Evolutionary conservation across 2,329 filamentous ascomycete genomes (phyloP).

Genomic region (Ophiobolus disseminans): DNA sequence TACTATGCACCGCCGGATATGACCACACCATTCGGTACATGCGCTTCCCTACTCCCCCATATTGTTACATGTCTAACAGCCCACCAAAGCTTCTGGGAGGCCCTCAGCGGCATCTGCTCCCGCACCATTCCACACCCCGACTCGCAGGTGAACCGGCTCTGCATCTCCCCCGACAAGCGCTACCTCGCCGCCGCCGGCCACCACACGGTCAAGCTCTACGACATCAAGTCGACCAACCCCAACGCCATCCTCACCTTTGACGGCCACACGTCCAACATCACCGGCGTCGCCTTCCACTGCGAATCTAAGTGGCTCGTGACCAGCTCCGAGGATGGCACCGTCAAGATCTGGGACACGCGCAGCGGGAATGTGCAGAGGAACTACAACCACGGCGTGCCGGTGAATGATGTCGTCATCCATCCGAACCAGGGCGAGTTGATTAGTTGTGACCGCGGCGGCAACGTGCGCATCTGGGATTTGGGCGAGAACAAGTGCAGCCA

Average conservation of each 20-base stretch:
- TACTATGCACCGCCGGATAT: constrained; percentile 74
- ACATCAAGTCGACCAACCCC: constrained; percentile 98
- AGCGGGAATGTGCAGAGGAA: constrained; percentile 87
- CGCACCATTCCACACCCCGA: constrained; percentile 98
- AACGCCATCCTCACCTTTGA: constrained; percentile 93
- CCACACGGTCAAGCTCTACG: constrained; percentile 95
- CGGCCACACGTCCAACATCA: constrained; percentile 94
- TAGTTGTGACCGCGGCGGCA: constrained; percentile 90
- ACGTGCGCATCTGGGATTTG: constrained; percentile 94
- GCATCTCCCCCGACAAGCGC: constrained; percentile 97
- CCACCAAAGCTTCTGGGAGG: constrained; percentile 86
- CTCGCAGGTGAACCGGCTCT: constrained; percentile 97
- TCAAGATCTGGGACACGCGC: constrained; percentile 96
- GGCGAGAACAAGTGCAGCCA: constrained; percentile 97
- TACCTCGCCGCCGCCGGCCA: constrained; percentile 83
- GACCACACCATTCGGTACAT: constrained; percentile 76
- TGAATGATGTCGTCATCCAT: constrained; percentile 99
- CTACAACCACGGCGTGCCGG: constrained; percentile 86
- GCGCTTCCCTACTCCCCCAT: background rate
- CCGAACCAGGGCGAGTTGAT: constrained; percentile 98
- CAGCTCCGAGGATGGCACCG: constrained; percentile 92
- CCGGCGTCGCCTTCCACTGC: constrained; percentile 95
- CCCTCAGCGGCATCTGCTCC: constrained; percentile 95
- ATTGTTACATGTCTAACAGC: constrained; percentile 16
- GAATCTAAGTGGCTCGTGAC: constrained; percentile 99